Base-by-base conservation (phyloP, 1,139 yeast species). In the Debaryomyces sp. region DNA sequence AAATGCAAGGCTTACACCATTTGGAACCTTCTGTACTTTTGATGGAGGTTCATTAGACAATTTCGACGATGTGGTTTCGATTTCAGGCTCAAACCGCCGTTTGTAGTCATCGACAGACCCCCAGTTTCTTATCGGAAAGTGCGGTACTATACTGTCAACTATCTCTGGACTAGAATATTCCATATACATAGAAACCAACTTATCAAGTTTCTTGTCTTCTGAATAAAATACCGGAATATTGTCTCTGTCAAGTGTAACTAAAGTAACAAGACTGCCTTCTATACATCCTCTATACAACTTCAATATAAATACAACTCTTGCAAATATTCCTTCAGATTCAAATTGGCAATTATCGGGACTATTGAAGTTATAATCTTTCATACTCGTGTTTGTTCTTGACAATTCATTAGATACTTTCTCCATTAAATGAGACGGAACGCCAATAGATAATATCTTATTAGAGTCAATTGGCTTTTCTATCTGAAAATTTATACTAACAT, bases 301-400 rank as follows among this genome's bases (percentile, higher is more conserved):
- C 23, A 57, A 45, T 12, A 41, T 39, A 22, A 55, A 53, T 7
- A 48, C 47, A 15, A 58, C 45, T 13, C 49, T 48, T 5, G 55
- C 54, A 41, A 60, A 49, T 1, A 59, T 41, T 6, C 59, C 60
- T 15, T 50, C 50, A 9, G 46, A 33, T 15, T 55, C 59, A 13
- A 60, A 41, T 41, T 44, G 49, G 26, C 61, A 55, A 21, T 42
- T 45, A 10, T 45, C 40, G 9, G 48, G 44, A 27, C 51, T 50
- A 4, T 32, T 26, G 34, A 51, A 55, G 40, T 57, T 54, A 35
- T 52, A 51, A 13, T 40, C 43, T 4, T 29, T 35, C 33, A 45
- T 33, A 4, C 36, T 32, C 2, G 22, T 27, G 7, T 45, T 41
- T 7, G 49, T 36, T 34, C 41, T 47, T n/a, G 43, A 32, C 29